Evolutionary conservation across 169 alveolate species (phyloP), one percentile per base, ranked within the genome.

Genomic region (Cryptosporidium baileyi): DNA sequence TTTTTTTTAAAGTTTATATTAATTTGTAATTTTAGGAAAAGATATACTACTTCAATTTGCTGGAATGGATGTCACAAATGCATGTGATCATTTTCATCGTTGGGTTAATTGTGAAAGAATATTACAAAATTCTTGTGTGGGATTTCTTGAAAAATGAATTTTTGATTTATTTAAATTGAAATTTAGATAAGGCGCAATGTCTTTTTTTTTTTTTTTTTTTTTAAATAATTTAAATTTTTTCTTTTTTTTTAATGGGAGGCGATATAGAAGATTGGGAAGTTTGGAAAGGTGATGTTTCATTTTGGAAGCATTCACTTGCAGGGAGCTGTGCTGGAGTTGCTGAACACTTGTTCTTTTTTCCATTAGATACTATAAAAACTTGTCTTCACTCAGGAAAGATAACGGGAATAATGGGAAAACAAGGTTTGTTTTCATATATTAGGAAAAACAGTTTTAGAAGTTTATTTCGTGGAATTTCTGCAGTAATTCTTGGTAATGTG

Each of bases 321-420:
- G 99, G 99, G 32, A 96, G 99, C 65, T 65, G 89, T 34, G 99
- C 99, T n/a, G 99, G 99, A 17, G 90, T 97, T n/a, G 94, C 94
- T 94, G 99, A 97, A 57, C 99, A 97, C 90, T 81, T 96, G 22
- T 93, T 95, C 17, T 91, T 97, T 95, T 96, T 95, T 82, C 99
- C 99, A 3, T 65, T 97, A 32, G 99, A 97, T 89, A 97, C 99
- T 8, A 89, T 97, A 19, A 94, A 94, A 88, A 91, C 96, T 11
- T 89, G 95, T 61, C 79, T 93, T 52, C 97, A 94, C 82, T 90
- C 97, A n/a, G 80, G 67, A 38, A 51, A 36, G 9, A 32, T 74
- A 51, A 36, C 38, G 3, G 54, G 80, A 28, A 41, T 60, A 17
- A 60, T 59, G 51, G 63, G 82, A 34, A 67, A 28, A 24, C 30